These are phyloP conservation scores for Pseudogymnoascus sp. DNA, from an alignment of 2,329 filamentous ascomycete species.

Conservation along the genomic window DNA sequence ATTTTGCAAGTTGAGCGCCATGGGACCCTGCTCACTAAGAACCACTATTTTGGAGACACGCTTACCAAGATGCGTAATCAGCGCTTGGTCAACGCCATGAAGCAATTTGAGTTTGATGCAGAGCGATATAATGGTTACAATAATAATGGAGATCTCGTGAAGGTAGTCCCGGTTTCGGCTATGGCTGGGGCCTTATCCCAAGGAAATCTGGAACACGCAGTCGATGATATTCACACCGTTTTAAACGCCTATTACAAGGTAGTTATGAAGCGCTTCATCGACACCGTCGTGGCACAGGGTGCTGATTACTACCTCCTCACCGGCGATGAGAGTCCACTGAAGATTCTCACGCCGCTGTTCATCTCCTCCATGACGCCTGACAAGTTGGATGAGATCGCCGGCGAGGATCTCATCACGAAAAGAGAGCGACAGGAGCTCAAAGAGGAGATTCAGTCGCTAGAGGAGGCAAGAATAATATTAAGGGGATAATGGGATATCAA, in stretches of 20 bases:
- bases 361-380: conserved; percentile 40
- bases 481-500: neutral
- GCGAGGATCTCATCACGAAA: conserved; percentile 38
- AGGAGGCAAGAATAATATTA: neutral
- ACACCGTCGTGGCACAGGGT: conserved; percentile 52
- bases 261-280: conserved; percentile 52
- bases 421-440: neutral
- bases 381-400: conserved; percentile 48
- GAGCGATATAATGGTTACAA: too few relatives aligned
- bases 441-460: neutral
- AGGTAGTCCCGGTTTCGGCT: neutral
- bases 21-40: conserved; percentile 40
- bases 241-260: conserved; percentile 56
- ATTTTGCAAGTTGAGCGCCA: conserved; percentile 45
- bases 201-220: conserved; percentile 32
- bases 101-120: neutral
- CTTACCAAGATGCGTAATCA: neutral
- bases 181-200: neutral
- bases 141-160: too few relatives aligned
- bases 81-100: neutral
- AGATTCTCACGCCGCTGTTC: conserved; percentile 43
- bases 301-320: conserved; percentile 46
- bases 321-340: conserved; percentile 42
- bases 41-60: conserved; percentile 44
- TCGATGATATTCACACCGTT: conserved; percentile 51